Evolutionary conservation across 208 protist species (phyloP), one percentile per base, ranked within the genome.

Genomic region (Leishmania major): DNA sequence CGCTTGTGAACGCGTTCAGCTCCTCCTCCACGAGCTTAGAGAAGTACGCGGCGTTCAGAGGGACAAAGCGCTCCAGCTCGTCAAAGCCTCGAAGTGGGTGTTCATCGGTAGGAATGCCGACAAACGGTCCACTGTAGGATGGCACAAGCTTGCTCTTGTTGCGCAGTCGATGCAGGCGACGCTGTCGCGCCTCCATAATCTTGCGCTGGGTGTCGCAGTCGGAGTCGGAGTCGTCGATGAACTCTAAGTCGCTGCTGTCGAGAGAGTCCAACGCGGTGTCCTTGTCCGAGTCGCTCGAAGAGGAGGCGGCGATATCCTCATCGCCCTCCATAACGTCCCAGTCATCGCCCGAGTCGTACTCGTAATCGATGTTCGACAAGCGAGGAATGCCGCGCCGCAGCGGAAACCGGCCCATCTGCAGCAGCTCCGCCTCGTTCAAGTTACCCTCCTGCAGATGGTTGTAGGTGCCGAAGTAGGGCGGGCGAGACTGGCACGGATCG

Each of bases 311-410:
- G 69, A 96, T 85, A 74, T 96, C 92, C 64, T 96, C 93, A 84
- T 95, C 93, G 10, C 86, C 90, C 13, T 95, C 94, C 77, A 95
- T 84, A 4, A 92, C 87, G 76, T 97, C 94, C 92, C 94, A 97
- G 81, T 97, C 94, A 81, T 97, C 94, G 11, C 93, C 94, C 17
- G 92, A 96, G 79, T 97, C 94, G 81, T 97, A 97, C 4, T 96
- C 92, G 79, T 96, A 97, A 72, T 97, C 93, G n/a, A 96, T 79
- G 67, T 86, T 93, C 28, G 91, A 91, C 82, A 95, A 82, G 11
- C 89, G 92, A 25, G 92, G 94, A 66, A 94, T 94, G 37, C 87
- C 85, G 6, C 73, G 43, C 19, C 87, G 88, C 59, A 80, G 67
- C 13, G 84, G 80, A 79, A 94, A 97, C 74, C 89, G 89, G 1